Percentiles rank a stretch among this genome's conserved stretches.
phyloP scores from a whole-genome alignment of 768 basidiomycete species.

The Crucibulum laeve region DNA sequence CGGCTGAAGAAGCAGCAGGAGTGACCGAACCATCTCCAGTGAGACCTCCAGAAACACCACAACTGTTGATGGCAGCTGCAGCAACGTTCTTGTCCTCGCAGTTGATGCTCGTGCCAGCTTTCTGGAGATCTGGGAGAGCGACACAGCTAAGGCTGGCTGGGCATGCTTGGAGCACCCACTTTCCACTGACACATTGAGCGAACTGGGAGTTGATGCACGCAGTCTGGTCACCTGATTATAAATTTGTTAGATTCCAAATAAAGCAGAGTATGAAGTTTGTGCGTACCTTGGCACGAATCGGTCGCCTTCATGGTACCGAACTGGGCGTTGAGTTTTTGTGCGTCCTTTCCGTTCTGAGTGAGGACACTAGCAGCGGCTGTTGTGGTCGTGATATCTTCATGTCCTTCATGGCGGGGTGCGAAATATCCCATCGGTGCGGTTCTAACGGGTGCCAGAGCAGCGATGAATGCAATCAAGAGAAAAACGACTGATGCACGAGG shows the following conservation, averaged over 20 bases:
- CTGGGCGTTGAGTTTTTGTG: slow-evolving; percentile 43
- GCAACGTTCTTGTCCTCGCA: slow-evolving; percentile 40
- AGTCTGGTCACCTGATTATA: slow-evolving; percentile 25
- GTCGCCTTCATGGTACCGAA: slow-evolving; percentile 38
- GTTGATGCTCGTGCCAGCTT: slow-evolving; percentile 36
- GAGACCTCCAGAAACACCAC: slow-evolving; percentile 40
- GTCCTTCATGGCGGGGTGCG: slow-evolving; percentile 19
- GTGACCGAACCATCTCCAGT: slow-evolving; percentile 19
- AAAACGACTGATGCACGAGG: slow-evolving; percentile 2
- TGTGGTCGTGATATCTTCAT: slow-evolving; percentile 13
- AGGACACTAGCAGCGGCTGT: slow-evolving; percentile 14
- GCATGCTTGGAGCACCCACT: slow-evolving; percentile 36
- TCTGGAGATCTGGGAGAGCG: slow-evolving; percentile 45
- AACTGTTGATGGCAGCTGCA: slow-evolving; percentile 29
- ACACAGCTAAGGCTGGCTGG: slow-evolving; percentile 31
- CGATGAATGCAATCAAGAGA: slow-evolving; percentile 13
- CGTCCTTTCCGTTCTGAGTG: slow-evolving; percentile 43
- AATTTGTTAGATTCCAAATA: neutral
- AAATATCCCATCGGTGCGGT: slow-evolving; percentile 24
- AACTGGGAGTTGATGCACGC: slow-evolving; percentile 37
- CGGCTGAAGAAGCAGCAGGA: too few relatives aligned
- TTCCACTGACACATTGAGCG: slow-evolving; percentile 37
- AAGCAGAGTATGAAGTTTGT: neutral
- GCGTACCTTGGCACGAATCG: slow-evolving; percentile 45
- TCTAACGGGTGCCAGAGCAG: slow-evolving; percentile 24